These are phyloP conservation scores for Pseudogymnoascus sp. DNA, from an alignment of 2,329 filamentous ascomycete genomes.

Conservation along the genomic window DNA sequence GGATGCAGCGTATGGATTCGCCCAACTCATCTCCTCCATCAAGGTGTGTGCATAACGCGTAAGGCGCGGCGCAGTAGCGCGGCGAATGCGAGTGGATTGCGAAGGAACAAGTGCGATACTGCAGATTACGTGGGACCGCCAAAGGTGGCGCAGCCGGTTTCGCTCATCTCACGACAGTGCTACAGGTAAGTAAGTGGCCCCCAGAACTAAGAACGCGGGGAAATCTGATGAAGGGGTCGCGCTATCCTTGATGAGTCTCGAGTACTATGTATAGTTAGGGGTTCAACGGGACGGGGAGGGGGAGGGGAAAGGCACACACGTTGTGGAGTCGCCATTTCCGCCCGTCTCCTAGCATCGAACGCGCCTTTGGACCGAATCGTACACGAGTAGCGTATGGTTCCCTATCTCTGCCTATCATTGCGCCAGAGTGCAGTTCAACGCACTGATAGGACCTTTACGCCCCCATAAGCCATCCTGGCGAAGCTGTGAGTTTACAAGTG, in stretches of 20 bases:
- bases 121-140: constrained; percentile 3
- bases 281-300: background rate
- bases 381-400: background rate
- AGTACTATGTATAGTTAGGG: background rate
- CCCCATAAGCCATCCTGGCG: background rate
- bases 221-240: constrained; percentile 5
- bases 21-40: background rate
- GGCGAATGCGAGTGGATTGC: background rate
- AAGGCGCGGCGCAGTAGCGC: constrained; percentile 6
- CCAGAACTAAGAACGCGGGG: background rate
- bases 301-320: background rate
- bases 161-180: constrained; percentile 4
- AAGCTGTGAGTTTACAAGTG: background rate
- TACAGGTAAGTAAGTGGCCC: too few relatives aligned
- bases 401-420: too few relatives aligned
- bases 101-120: background rate
- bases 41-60: constrained; percentile 8
- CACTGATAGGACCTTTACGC: too few relatives aligned
- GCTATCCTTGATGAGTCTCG: background rate
- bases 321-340: background rate
- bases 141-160: constrained; percentile 7
- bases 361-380: background rate
- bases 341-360: background rate
- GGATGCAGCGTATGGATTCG: too few relatives aligned
- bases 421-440: too few relatives aligned